Percentiles rank a stretch among this genome's conserved stretches.
Evolutionary conservation across 2,329 filamentous ascomycete genomes (phyloP).

Genomic region (Pseudogymnoascus sp.): DNA sequence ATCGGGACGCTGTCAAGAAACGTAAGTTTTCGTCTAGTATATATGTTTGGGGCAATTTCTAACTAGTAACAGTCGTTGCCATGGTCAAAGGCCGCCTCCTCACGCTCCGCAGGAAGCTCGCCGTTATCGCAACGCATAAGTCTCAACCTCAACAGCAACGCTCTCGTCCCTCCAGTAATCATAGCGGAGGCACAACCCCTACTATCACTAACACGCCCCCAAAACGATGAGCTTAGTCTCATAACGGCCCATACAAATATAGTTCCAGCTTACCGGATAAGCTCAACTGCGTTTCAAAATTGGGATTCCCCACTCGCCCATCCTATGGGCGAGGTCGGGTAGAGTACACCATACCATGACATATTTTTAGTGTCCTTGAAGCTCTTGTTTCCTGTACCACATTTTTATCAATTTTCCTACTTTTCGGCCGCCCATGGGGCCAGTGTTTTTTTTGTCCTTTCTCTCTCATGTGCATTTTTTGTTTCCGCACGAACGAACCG

Average conservation of each 20-base stretch:
- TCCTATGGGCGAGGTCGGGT: background rate
- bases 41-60: constrained; percentile 23
- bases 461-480: constrained; percentile 2
- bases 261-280: constrained; percentile 1
- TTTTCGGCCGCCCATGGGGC: background rate
- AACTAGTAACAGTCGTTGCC: constrained; percentile 43
- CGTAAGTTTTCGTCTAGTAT: constrained; percentile 41
- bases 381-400: background rate
- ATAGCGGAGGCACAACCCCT: constrained; percentile 26
- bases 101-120: constrained; percentile 51
- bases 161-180: constrained; percentile 22
- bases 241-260: background rate
- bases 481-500: background rate
- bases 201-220: constrained; percentile 26
- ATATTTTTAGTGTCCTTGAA: background rate
- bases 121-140: constrained; percentile 45
- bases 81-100: constrained; percentile 52
- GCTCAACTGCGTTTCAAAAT: background rate
- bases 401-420: background rate
- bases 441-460: background rate
- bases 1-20: constrained; percentile 64
- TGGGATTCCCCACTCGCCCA: background rate
- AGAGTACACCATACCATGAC: background rate
- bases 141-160: constrained; percentile 21
- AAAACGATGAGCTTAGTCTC: background rate